Conservation (phyloP, 78 protist species). For the Speleostelium caveatum region DNA sequence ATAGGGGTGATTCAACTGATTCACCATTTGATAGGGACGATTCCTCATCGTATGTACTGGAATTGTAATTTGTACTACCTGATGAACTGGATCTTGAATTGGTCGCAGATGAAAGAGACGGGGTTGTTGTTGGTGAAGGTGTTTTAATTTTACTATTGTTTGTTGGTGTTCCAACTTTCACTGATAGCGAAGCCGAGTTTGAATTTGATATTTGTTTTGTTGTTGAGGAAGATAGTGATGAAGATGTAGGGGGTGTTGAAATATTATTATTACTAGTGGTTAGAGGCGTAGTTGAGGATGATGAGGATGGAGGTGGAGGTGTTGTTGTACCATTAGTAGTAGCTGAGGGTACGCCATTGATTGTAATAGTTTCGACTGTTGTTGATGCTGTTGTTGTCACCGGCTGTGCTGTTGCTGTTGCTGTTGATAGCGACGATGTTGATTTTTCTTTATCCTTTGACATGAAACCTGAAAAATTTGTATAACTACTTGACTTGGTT, state of each 20-base stretch:
- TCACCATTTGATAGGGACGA: background rate
- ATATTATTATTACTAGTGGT: background rate
- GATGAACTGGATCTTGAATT: background rate
- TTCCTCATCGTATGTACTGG: background rate
- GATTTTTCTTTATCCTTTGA: no score
- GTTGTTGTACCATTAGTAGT: no score
- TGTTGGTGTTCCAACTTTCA: background rate
- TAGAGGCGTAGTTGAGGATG: background rate
- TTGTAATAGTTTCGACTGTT: background rate
- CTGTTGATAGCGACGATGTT: background rate
- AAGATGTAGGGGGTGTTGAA: no score
- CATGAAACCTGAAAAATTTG: conserved; percentile 15
- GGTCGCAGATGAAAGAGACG: background rate
- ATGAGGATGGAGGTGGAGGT: background rate
- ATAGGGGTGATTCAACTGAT: background rate
- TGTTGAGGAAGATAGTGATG: no score
- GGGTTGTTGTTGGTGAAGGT: background rate
- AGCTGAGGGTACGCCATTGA: no score
- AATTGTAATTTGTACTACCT: background rate
- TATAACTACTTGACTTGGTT: conserved; percentile 20
- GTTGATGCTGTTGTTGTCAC: background rate
- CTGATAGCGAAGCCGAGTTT: background rate
- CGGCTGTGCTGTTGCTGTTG: background rate
- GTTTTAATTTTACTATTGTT: background rate
- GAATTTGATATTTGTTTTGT: no score